Evolutionary conservation across 2,329 filamentous ascomycete species (phyloP).

Genomic region (Fusarium bulbicola): DNA sequence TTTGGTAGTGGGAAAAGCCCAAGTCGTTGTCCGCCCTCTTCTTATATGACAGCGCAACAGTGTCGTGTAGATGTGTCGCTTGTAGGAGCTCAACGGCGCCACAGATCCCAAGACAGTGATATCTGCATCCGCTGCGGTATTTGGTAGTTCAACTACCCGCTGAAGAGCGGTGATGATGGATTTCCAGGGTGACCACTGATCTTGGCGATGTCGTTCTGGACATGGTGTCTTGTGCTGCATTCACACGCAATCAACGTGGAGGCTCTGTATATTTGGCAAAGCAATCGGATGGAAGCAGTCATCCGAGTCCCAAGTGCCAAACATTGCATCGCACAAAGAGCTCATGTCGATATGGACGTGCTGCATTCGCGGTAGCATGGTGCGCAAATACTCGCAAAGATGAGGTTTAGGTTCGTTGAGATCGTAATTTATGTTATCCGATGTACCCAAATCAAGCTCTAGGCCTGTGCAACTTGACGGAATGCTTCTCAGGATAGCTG

Average conservation of each 20-base stretch:
- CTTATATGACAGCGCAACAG: not conserved
- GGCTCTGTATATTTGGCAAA: not conserved
- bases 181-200: not conserved
- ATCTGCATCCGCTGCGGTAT: not conserved
- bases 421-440: no score
- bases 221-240: not conserved
- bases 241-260: not conserved
- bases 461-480: not conserved
- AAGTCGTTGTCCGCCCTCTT: not conserved
- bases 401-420: fast-evolving
- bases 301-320: not conserved
- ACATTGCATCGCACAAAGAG: not conserved
- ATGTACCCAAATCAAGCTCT: not conserved
- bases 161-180: not conserved
- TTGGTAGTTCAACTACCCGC: not conserved
- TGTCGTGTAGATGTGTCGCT: not conserved
- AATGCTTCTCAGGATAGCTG: not conserved
- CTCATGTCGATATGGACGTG: not conserved
- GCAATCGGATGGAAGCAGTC: not conserved
- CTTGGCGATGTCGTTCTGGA: not conserved
- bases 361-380: not conserved
- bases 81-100: not conserved
- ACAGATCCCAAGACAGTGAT: not conserved
- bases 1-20: not conserved
- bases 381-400: not conserved